phyloP scores from a whole-genome alignment of 177 flowering plant species.

The Tripterygium wilfordii region DNA sequence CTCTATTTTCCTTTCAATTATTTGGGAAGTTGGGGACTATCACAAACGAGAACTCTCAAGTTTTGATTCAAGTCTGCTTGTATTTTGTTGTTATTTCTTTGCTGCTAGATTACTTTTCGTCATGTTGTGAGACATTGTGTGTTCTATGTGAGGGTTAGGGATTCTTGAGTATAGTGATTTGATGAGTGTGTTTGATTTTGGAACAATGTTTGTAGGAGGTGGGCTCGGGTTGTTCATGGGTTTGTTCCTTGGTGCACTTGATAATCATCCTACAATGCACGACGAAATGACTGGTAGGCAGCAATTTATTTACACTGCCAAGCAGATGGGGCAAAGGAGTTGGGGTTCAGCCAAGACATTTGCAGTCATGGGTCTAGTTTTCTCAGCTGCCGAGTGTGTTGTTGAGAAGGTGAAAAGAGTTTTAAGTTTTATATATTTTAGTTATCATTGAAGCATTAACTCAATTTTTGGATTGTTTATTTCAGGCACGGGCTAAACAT shows the following conservation, averaged over 20 bases:
- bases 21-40: too few relatives aligned
- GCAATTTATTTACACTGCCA: slow-evolving; percentile 65
- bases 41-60: too few relatives aligned
- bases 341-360: slow-evolving; percentile 76
- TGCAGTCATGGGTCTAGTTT: slow-evolving; percentile 94
- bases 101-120: too few relatives aligned
- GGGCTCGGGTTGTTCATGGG: slow-evolving; percentile 91
- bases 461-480: slow-evolving; percentile 12
- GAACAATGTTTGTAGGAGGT: slow-evolving; percentile 52
- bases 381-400: slow-evolving; percentile 94
- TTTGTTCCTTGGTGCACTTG: slow-evolving; percentile 75
- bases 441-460: background rate
- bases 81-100: background rate
- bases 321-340: slow-evolving; percentile 87
- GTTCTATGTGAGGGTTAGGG: too few relatives aligned
- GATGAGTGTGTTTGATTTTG: background rate
- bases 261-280: slow-evolving; percentile 73
- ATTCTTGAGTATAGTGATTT: background rate
- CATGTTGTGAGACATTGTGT: too few relatives aligned
- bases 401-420: slow-evolving; percentile 67
- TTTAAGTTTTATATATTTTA: background rate
- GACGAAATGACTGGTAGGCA: slow-evolving; percentile 75
- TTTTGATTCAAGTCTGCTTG: too few relatives aligned
- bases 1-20: too few relatives aligned
- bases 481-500: slow-evolving; percentile 82